Evolutionary conservation across 768 basidiomycete species (phyloP).

Genomic region (Amanita thiersii): DNA sequence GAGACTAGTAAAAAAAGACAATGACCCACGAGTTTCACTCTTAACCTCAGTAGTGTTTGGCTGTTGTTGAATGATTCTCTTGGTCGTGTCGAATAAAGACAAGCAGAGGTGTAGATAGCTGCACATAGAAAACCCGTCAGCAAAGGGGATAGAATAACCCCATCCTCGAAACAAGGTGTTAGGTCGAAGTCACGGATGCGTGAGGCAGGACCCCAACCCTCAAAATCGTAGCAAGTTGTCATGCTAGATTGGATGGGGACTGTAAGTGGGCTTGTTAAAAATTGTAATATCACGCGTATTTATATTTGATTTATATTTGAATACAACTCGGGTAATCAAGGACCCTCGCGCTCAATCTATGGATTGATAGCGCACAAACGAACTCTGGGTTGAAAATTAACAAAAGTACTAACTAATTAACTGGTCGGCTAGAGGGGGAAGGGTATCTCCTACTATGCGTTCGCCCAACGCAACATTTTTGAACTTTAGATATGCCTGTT

Average conservation of each 20-base stretch:
- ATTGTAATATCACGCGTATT: too few relatives aligned
- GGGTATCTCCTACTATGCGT: constrained; percentile 42
- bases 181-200: constrained; percentile 58
- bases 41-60: constrained; percentile 39
- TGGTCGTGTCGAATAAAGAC: constrained; percentile 16
- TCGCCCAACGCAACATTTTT: constrained; percentile 72
- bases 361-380: too few relatives aligned
- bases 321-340: constrained; percentile 3
- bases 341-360: too few relatives aligned
- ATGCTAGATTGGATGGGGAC: constrained; percentile 18
- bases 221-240: constrained; percentile 42
- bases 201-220: constrained; percentile 65
- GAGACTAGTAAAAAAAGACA: neutral
- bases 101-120: constrained; percentile 27
- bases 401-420: too few relatives aligned
- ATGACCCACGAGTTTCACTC: constrained; percentile 58
- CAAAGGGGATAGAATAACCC: constrained; percentile 47
- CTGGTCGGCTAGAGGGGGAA: constrained; percentile 61
- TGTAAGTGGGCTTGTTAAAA: constrained; percentile 1
- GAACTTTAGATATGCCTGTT: constrained; percentile 74
- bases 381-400: too few relatives aligned
- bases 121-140: constrained; percentile 37
- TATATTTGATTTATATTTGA: too few relatives aligned
- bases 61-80: constrained; percentile 38
- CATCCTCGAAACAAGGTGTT: constrained; percentile 79